Base-by-base conservation (phyloP, 345 rosid species). In the Carallia brachiata region DNA sequence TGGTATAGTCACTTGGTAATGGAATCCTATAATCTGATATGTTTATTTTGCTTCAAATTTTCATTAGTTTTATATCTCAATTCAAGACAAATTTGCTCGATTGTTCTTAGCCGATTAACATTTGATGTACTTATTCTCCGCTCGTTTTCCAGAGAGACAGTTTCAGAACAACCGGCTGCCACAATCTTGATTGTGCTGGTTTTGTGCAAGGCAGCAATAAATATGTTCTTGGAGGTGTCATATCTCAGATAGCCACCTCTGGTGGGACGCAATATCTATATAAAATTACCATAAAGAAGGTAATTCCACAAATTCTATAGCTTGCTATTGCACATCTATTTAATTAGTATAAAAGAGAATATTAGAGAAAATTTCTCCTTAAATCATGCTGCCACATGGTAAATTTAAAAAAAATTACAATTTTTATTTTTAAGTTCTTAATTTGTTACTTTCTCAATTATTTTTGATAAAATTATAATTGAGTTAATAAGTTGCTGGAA, bases 141-240 rank as follows among this genome's bases (percentile, higher is more conserved):
- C 15, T 3, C 27, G 40, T 10, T 40, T 44, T 40, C 18, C 31
- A 59, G 71, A 57, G 63, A 19, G 54, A 39, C 6, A 16, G 23
- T 7, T 56, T 19, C 50, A 12, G 7, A 19, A 3, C 62, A 3
- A 31, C 56, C 4, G 65, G 65, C 2, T 71, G 75, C 62, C 53
- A 37, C 75, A 71, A 71, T 55, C 54, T 63, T 34, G 39, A 36
- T 0, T 71, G 75, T 31, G 62, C 75, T 54, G 75, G 69, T n/a
- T 71, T 63, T 40, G 75, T 71, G 32, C 75, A 71, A 71, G 7
- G 18, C 28, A 53, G 15, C 28, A 23, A 16, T 1, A 63, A 15
- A 9, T 6, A 13, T 36, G 44, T 15, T 6, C 3, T 71, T 2
- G 68, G 63, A 2, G 23, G 9, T 8, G 4, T 16, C n/a, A 0